phyloP scores from a whole-genome alignment of 139 green algal species.

The Auxenochlorella pyrenoidosa region DNA sequence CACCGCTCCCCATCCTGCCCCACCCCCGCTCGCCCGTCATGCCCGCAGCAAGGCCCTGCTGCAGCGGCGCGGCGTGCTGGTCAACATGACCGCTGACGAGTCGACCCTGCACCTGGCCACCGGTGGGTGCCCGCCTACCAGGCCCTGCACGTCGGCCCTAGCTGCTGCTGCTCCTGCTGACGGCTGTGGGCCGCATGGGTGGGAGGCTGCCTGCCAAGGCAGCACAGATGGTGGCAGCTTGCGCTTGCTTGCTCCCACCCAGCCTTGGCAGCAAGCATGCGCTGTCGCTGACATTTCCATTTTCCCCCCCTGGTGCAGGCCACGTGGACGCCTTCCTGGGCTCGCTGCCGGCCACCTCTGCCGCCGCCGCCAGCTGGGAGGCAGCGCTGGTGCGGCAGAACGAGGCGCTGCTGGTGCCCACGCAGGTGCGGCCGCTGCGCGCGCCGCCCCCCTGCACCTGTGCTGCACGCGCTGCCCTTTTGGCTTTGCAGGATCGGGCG shows the following conservation, averaged over 20 bases:
- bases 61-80: slow-evolving; percentile 76
- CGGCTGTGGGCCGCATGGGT: not conserved
- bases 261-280: too few relatives aligned
- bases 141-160: slow-evolving; percentile 10
- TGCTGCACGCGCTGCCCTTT: too few relatives aligned
- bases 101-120: slow-evolving; percentile 68
- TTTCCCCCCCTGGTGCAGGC: not conserved
- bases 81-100: slow-evolving; percentile 97
- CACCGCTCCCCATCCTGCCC: not conserved
- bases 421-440: slow-evolving; percentile 78
- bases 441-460: too few relatives aligned
- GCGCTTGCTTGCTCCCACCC: not conserved
- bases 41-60: slow-evolving; percentile 72
- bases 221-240: too few relatives aligned
- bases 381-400: slow-evolving; percentile 70
- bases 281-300: not conserved
- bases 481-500: too few relatives aligned
- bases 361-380: slow-evolving; percentile 38
- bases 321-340: slow-evolving; percentile 82
- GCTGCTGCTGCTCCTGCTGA: not conserved
- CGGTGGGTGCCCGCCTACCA: not conserved
- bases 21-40: not conserved
- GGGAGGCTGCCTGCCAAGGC: not conserved
- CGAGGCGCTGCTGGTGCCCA: slow-evolving; percentile 95
- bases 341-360: slow-evolving; percentile 70